Base-by-base conservation (phyloP, 257 asterid genomes). In the Osmanthus fragrans region DNA sequence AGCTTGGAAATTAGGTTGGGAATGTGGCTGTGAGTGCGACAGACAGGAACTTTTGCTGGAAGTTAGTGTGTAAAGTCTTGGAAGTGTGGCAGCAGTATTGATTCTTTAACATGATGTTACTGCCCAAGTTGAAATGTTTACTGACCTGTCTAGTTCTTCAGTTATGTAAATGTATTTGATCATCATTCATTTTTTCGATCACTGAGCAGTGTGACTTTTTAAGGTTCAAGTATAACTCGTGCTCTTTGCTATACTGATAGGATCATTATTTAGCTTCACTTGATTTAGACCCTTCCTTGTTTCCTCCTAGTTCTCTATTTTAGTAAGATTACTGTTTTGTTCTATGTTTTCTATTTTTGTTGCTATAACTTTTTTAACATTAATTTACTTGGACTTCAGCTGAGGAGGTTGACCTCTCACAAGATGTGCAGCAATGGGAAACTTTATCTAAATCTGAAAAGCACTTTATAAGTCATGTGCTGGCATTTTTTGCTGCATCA, bases 401-500 rank as follows among this genome's bases (percentile, higher is more conserved):
- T 49, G 97, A 92, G 87, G 97, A 91, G 88, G 97, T 91, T 42
- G 97, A 92, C 80, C 96, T 92, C 68, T 92, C 96, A 73, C 89
- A 81, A 51, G 97, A 92, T 80, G 79, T 89, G 71, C 92, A 80
- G 78, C 97, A 92, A 18, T 92, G 96, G 96, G 92, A 88, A 74
- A 71, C 80, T n/a, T 84, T 92, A 80, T 78, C 97, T 75, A 85
- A 33, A 25, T 79, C 87, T 4, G 97, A 89, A 66, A 87, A 86
- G 83, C 90, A 92, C 84, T 92, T 92, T 79, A 83, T 93, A 69
- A 90, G 90, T 73, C 97, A 93, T 51, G 87, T 93, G 30, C 81
- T 91, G 70, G 94, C 96, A 40, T 93, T 90, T 83, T 93, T 93
- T 39, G 97, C 97, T 30, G 88, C 97, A 10, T 91, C 96, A 30